Evolutionary conservation across 345 rosid species (phyloP), one percentile per base, ranked within the genome.

Genomic region (Rhodamnia rubescens): DNA sequence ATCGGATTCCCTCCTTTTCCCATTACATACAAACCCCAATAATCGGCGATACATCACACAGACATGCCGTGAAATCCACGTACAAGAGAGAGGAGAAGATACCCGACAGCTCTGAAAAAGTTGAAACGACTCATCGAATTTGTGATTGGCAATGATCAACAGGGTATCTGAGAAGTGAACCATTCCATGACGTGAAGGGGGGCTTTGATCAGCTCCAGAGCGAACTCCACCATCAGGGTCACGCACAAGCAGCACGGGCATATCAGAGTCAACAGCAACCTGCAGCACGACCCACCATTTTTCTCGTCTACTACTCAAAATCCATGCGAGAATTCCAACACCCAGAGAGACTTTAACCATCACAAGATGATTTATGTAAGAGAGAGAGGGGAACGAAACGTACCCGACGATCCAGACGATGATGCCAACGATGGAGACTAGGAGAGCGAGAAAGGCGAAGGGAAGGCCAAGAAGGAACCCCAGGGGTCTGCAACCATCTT

Each of bases 381-480:
- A n/a, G 18, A n/a, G 2, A 12, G 53, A 44, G 22, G 49, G 9
- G 1, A 16, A 2, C n/a, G 29, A 32, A 47, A 32, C 94, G 57
- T 57, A 95, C 98, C 98, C 98, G 83, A 95, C 91, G 84, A 95
- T 94, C 98, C 99, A 94, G 83, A 93, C 86, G 51, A 93, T 57
- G 55, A 97, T 86, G 83, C 98, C 98, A 78, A 97, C 87, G 49
- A 95, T 85, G 81, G 98, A 95, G 92, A 95, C 86, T 57, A 95
- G 78, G 57, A 97, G 93, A 84, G 98, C 88, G 81, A 97, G 92
- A 53, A 97, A 90, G 74, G 98, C 96, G 84, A 95, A 97, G 61
- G 99, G 98, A 36, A 95, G 98, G 44, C 98, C 98, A 83, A 95
- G 88, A 36, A 97, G 96, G 88, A 97, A 95, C 82, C 96, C 99